Conservation (phyloP, 129 eudicot species). For the Tagetes erecta region DNA sequence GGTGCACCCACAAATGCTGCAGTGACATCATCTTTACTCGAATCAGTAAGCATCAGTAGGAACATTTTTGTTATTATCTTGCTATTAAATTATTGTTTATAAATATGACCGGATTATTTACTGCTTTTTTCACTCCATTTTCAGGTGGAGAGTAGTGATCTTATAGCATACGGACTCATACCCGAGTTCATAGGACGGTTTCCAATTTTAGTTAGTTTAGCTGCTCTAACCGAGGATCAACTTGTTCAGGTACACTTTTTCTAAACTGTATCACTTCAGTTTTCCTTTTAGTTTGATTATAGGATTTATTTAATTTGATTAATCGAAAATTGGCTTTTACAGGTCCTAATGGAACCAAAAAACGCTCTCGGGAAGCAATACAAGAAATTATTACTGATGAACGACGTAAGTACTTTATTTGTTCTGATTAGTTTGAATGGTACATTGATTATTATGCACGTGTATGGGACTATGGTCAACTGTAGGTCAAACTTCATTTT, state of each 20-base stretch:
- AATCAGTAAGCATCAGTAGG: slow-evolving; percentile 60
- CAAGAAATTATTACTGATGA: slow-evolving; percentile 85
- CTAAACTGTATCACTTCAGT: not conserved
- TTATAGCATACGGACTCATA: slow-evolving; percentile 87
- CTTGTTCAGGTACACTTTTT: slow-evolving; percentile 69
- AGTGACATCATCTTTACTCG: slow-evolving; percentile 74
- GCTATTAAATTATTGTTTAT: not conserved
- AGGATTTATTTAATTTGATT: not conserved
- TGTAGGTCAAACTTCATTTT: slow-evolving; percentile 82
- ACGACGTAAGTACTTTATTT: slow-evolving; percentile 55
- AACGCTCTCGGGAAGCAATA: slow-evolving; percentile 95
- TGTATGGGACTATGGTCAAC: slow-evolving; percentile 18
- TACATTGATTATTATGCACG: slow-evolving; percentile 13
- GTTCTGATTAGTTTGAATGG: not conserved
- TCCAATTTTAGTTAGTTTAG: slow-evolving; percentile 85
- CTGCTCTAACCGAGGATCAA: slow-evolving; percentile 79
- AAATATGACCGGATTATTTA: not conserved
- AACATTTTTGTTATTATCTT: slow-evolving; percentile 1
- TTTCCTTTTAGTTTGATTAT: slow-evolving; percentile 1
- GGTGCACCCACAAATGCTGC: slow-evolving; percentile 60
- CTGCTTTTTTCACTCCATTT: not conserved
- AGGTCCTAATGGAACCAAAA: slow-evolving; percentile 90
- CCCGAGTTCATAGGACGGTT: slow-evolving; percentile 96
- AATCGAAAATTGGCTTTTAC: not conserved
- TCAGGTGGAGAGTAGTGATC: slow-evolving; percentile 98